A percentile compares a stretch with the other conserved stretches of the same genome.
Evolutionary conservation across 306 rosid species (phyloP).

Genomic region (Myrica gale): DNA sequence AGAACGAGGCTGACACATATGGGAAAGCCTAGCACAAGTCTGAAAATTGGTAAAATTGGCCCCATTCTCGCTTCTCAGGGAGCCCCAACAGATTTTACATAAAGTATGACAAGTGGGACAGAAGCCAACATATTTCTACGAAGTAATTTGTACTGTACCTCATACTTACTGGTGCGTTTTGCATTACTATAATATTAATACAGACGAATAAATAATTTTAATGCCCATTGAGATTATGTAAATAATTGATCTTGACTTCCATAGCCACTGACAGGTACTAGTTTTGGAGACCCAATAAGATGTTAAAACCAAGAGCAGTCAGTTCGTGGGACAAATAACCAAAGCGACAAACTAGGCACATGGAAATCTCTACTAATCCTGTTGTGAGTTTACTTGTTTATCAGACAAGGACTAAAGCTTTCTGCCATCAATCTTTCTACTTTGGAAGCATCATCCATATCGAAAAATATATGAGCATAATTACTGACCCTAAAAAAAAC

Average conservation of each 20-base stretch:
- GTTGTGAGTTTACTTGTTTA: not conserved
- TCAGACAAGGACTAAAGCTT: not conserved
- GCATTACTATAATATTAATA: not conserved
- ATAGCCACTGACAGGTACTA: not conserved
- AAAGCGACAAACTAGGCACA: conserved; percentile 13
- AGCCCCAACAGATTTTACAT: not conserved
- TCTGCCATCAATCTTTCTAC: not conserved
- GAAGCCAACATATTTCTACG: not conserved
- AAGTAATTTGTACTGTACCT: not conserved
- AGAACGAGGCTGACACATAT: not conserved
- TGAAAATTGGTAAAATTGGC: not conserved
- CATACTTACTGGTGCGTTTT: not conserved
- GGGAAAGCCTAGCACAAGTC: not conserved
- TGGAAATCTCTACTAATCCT: conserved; percentile 6
- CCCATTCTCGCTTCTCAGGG: not conserved
- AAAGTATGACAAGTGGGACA: not conserved
- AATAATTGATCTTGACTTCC: not conserved
- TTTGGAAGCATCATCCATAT: conserved; percentile 20
- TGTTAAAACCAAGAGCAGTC: not conserved
- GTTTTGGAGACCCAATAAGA: not conserved
- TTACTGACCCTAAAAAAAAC: not conserved
- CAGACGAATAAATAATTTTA: not conserved
- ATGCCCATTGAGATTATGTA: not conserved
- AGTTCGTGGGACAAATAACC: not conserved
- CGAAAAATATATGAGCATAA: not conserved